phyloP scores from a whole-genome alignment of 1,284 basidiomycete species.

The Sporisorium iseilematis-ciliati region DNA sequence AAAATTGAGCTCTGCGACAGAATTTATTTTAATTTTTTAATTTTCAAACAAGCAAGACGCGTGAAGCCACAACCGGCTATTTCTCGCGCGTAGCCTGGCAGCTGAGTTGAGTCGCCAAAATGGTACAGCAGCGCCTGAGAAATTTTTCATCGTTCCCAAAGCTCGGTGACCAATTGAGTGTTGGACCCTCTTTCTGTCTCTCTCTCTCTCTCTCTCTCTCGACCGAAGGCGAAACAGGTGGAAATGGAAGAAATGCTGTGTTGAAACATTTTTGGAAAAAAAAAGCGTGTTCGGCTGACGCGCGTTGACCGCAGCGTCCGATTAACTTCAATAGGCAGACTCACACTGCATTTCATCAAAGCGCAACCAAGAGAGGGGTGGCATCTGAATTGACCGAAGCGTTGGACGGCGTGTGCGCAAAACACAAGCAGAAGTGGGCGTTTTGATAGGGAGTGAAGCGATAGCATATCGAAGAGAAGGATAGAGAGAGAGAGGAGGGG shows the following conservation, averaged over 20 bases:
- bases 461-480: neutral
- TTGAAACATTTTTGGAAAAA: neutral
- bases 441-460: neutral
- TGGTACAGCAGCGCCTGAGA: neutral
- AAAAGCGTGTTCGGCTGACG: constrained; percentile 4
- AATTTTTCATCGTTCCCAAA: neutral
- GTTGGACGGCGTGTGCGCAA: neutral
- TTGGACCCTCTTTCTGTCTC: constrained; percentile 7
- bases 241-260: neutral
- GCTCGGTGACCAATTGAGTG: neutral
- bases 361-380: too few relatives aligned
- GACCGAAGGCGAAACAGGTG: neutral
- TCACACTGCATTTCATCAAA: too few relatives aligned
- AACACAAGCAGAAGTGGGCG: neutral
- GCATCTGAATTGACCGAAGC: too few relatives aligned
- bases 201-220: constrained; percentile 1
- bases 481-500: neutral
- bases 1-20: constrained; percentile 1
- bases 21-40: constrained; percentile 4
- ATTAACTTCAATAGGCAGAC: neutral
- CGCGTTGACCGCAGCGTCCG: constrained; percentile 3
- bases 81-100: constrained; percentile 17
- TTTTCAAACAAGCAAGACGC: neutral
- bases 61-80: constrained; percentile 1
- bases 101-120: neutral